Conservation (phyloP, 2,329 filamentous ascomycete species). For the Tolypocladium capitatum region DNA sequence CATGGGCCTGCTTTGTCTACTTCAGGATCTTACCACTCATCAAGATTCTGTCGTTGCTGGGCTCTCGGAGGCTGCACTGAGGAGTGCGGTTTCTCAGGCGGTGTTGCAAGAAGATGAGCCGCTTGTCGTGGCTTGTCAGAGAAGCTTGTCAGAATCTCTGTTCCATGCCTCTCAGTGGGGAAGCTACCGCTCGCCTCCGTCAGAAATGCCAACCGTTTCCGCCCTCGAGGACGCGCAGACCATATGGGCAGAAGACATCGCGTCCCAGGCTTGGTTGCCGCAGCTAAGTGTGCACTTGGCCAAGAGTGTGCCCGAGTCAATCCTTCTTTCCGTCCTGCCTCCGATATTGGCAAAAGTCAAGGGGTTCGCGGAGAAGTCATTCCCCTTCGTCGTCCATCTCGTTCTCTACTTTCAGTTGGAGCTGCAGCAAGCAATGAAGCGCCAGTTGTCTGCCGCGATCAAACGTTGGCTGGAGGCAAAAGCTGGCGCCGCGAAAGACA, state of each 20-base stretch:
- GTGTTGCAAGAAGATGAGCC: constrained; percentile 30
- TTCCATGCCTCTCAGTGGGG: constrained; percentile 43
- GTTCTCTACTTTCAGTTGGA: constrained; percentile 58
- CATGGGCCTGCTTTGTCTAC: constrained; percentile 44
- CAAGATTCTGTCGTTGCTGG: constrained; percentile 42
- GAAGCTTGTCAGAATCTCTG: constrained; percentile 37
- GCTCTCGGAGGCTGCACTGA: constrained; percentile 46
- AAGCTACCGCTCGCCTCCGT: constrained; percentile 39
- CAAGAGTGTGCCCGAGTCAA: constrained; percentile 44
- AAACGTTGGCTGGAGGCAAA: constrained; percentile 45
- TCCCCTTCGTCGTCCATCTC: constrained; percentile 78
- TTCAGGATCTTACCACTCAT: constrained; percentile 48
- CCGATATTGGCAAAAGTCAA: constrained; percentile 52
- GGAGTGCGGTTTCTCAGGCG: constrained; percentile 42
- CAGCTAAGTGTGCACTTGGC: constrained; percentile 49
- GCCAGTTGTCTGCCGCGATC: constrained; percentile 51
- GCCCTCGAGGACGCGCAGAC: constrained; percentile 7
- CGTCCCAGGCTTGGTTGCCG: constrained; percentile 44
- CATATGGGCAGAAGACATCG: constrained; percentile 24
- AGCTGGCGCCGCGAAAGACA: constrained; percentile 34
- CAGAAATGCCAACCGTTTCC: constrained; percentile 23
- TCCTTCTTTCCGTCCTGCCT: constrained; percentile 55
- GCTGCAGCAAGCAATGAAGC: constrained; percentile 43
- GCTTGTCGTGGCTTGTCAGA: constrained; percentile 36
- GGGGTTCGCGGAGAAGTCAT: constrained; percentile 57